Percentiles rank a stretch among this genome's conserved stretches.
phyloP scores from a whole-genome alignment of 371 early-diverging fungal genomes.

The Chytridium lagenaria region DNA sequence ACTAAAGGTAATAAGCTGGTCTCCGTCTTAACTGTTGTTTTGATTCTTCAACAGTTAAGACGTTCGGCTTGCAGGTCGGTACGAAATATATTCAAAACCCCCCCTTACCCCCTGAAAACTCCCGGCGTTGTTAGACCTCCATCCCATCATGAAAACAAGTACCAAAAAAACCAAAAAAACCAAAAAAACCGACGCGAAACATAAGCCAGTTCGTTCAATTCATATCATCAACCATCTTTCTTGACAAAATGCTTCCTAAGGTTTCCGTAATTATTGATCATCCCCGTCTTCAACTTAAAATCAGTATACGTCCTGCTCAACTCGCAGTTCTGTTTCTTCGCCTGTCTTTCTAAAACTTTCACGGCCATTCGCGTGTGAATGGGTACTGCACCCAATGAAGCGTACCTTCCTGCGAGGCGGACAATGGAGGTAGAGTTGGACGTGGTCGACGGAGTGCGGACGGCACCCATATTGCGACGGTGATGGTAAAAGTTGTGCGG shows the following conservation, averaged over 20 bases:
- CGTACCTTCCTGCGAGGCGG: conserved; percentile 24
- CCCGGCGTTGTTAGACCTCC: too few species aligned
- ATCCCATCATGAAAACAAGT: too few species aligned
- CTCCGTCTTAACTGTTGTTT: too few species aligned
- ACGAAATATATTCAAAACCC: too few species aligned
- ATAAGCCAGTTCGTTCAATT: too few species aligned
- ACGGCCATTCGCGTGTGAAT: not conserved
- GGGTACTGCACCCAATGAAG: not conserved
- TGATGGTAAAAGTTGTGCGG: not conserved
- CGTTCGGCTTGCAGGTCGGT: too few species aligned
- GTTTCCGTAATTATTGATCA: not conserved
- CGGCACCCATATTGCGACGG: not conserved
- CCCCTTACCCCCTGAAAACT: too few species aligned
- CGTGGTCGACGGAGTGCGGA: not conserved
- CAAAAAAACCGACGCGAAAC: too few species aligned
- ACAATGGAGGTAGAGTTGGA: conserved; percentile 5
- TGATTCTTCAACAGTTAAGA: too few species aligned
- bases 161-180: too few species aligned
- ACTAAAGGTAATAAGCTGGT: too few species aligned
- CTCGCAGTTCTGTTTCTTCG: not conserved
- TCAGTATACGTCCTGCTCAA: not conserved
- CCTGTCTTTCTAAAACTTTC: not conserved
- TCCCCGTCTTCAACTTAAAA: not conserved
- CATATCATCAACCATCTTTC: too few species aligned
- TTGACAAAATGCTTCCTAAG: not conserved